Evolutionary conservation across 768 basidiomycete species (phyloP).

Genomic region (Boletus patriciae): DNA sequence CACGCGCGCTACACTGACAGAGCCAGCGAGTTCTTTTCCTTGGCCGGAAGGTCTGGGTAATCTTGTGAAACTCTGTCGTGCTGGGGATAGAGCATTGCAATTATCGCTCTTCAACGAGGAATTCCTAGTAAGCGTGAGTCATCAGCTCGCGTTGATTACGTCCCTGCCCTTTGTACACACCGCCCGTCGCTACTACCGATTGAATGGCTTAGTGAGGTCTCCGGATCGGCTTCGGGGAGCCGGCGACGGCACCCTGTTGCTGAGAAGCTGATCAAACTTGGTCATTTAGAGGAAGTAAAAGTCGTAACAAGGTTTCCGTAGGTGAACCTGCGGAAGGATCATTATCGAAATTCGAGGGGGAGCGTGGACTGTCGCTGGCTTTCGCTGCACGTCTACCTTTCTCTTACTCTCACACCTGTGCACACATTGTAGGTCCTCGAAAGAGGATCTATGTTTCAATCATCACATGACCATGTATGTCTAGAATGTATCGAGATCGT

Average conservation of each 20-base stretch:
- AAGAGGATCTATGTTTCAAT: constrained; percentile 6
- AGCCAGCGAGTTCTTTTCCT: constrained; percentile 79
- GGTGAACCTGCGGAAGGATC: constrained; percentile 83
- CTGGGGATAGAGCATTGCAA: constrained; percentile 89
- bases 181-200: constrained; percentile 89
- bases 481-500: constrained; percentile 1
- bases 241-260: constrained; percentile 49
- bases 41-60: constrained; percentile 77
- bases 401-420: constrained; percentile 3
- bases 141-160: constrained; percentile 86
- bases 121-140: constrained; percentile 79
- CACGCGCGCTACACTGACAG: constrained; percentile 88
- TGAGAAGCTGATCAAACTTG: constrained; percentile 74
- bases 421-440: constrained; percentile 7
- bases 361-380: constrained; percentile 7
- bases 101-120: constrained; percentile 92
- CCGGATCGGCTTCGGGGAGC: constrained; percentile 69
- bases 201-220: constrained; percentile 90
- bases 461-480: constrained; percentile 29
- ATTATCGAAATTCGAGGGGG: constrained; percentile 46
- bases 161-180: constrained; percentile 91
- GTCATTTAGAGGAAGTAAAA: constrained; percentile 86
- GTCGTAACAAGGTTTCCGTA: constrained; percentile 81
- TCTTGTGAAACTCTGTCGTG: constrained; percentile 79
- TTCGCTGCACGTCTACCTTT: background rate